phyloP scores from a whole-genome alignment of 2,329 filamentous ascomycete species.

The Colletotrichum tofieldiae region DNA sequence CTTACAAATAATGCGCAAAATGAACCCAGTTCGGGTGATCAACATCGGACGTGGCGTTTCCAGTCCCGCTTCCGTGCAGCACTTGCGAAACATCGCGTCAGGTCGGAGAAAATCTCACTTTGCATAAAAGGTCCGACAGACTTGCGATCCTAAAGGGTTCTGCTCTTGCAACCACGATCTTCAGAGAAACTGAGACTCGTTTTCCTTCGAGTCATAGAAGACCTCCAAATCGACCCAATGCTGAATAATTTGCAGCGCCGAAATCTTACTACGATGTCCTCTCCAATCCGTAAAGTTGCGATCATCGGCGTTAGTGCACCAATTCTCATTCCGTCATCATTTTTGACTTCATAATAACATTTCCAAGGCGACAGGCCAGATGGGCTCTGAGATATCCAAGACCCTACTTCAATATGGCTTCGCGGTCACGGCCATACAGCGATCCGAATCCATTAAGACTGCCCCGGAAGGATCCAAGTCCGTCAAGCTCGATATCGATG shows the following conservation, averaged over 20 bases:
- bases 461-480: conserved; percentile 51
- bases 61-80: background rate
- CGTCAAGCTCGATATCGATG: conserved; percentile 54
- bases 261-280: background rate
- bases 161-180: background rate
- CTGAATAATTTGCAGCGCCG: background rate
- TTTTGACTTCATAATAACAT: background rate
- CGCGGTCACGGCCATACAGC: conserved; percentile 55
- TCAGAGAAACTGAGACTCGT: background rate
- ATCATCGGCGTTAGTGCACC: conserved; percentile 24
- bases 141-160: background rate
- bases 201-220: background rate
- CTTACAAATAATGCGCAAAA: background rate
- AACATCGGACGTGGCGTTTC: background rate
- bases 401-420: conserved; percentile 52
- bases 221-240: background rate
- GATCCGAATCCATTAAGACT: conserved; percentile 57
- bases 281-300: conserved; percentile 15
- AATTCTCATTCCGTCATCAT: too few species aligned
- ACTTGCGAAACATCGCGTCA: background rate
- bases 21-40: background rate
- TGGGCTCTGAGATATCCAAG: conserved; percentile 52
- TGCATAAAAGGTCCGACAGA: background rate
- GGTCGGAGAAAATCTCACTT: background rate
- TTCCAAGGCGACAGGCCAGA: conserved; percentile 49